Percentiles rank a stretch among this genome's conserved stretches.
Conservation (phyloP, 2,329 filamentous ascomycete genomes). For the Paracorniculantispora psalliotae region DNA sequence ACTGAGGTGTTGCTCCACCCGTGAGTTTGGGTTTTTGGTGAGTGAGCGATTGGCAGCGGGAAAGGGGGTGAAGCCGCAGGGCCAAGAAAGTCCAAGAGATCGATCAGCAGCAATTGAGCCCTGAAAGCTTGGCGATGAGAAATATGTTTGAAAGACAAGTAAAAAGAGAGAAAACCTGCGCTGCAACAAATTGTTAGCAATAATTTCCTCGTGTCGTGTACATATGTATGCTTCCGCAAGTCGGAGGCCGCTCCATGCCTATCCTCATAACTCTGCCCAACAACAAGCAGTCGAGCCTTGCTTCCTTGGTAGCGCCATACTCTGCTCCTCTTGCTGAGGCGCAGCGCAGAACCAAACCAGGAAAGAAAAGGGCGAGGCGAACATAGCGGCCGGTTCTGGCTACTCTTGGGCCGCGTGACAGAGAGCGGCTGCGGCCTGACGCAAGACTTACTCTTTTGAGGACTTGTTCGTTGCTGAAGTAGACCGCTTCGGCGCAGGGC, state of each 20-base stretch:
- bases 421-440: not conserved
- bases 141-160: not conserved
- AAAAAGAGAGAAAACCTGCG: not conserved
- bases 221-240: not conserved
- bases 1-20: not conserved
- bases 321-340: not conserved
- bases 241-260: not conserved
- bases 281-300: not conserved
- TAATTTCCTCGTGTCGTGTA: not conserved
- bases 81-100: slow-evolving; percentile 13
- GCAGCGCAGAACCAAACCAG: not conserved
- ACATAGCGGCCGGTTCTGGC: not conserved
- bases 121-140: not conserved
- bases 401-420: not conserved
- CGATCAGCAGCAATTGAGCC: not conserved
- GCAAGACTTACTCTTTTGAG: slow-evolving; percentile 10
- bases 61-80: not conserved
- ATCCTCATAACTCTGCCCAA: not conserved
- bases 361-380: not conserved
- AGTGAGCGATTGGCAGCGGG: not conserved
- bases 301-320: not conserved
- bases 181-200: not conserved
- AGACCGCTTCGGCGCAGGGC: not conserved
- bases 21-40: not conserved
- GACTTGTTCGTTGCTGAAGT: not conserved